Conservation (phyloP, 2,329 filamentous ascomycete genomes). For the Sarocladiaceae sp. region DNA sequence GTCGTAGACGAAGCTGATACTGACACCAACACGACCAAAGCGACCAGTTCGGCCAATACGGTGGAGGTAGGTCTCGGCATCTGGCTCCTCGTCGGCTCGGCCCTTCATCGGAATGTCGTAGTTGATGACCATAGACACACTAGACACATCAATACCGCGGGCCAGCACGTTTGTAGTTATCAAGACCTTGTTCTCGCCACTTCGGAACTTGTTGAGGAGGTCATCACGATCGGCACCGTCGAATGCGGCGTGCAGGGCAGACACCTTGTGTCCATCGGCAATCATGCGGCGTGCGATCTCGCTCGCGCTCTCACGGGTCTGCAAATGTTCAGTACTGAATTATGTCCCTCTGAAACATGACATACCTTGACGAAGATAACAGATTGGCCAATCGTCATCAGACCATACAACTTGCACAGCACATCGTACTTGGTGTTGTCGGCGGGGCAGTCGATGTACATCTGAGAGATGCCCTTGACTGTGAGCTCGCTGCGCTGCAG, state of each 20-base stretch:
- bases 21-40: slow-evolving; percentile 93
- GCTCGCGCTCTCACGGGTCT: slow-evolving; percentile 80
- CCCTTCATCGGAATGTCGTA: slow-evolving; percentile 81
- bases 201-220: slow-evolving; percentile 81
- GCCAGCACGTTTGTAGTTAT: slow-evolving; percentile 97
- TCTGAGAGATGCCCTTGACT: slow-evolving; percentile 93
- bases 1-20: slow-evolving; percentile 90
- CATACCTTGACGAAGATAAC: slow-evolving; percentile 93
- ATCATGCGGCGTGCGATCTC: slow-evolving; percentile 84
- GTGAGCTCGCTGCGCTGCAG: slow-evolving; percentile 87
- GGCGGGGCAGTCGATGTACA: slow-evolving; percentile 87
- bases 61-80: slow-evolving; percentile 94
- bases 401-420: slow-evolving; percentile 85
- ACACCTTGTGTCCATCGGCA: slow-evolving; percentile 84
- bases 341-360: neutral
- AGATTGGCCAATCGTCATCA: slow-evolving; percentile 94
- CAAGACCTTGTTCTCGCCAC: slow-evolving; percentile 84
- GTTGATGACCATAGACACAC: slow-evolving; percentile 96
- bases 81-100: slow-evolving; percentile 71
- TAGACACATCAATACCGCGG: slow-evolving; percentile 88
- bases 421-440: slow-evolving; percentile 81
- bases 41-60: slow-evolving; percentile 95
- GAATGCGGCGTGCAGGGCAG: slow-evolving; percentile 79
- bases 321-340: neutral
- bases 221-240: slow-evolving; percentile 78